Base-by-base conservation (phyloP, 2,329 filamentous ascomycete species). In the Calonectria honghensis region DNA sequence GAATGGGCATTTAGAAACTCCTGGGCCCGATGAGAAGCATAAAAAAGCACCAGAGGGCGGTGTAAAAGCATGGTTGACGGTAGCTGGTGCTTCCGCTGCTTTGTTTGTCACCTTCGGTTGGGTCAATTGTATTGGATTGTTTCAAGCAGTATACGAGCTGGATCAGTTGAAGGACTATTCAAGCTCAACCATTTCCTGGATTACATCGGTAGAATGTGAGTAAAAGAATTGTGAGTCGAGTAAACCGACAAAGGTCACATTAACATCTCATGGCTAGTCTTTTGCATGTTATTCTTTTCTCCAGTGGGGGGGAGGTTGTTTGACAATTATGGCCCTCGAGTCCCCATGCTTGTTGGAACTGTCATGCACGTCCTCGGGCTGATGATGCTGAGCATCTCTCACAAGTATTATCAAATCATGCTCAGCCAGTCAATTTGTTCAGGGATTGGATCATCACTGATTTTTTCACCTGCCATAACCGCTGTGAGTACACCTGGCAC, bases 241-340 rank as follows among this genome's bases (percentile, higher is more conserved):
- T 20, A 3, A 1, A 6, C 20, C 20, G 63, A 35, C 27, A 29
- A 13, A 50, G 20, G 5, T 31, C 29, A 31, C 41, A 39, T 50
- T 70, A 67, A 72, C 27, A 32, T 37, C n/a, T 29, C 20, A 48
- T 70, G 4, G 7, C 4, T 65, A 79, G 77, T 79, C 59, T 80
- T 80, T 35, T 79, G 76, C 70, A 81, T 85, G 31, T 85, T 86
- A 70, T 82, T 87, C 70, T 75, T 76, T 37, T 75, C 73, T 2
- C 76, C 77, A 20, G 57, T 78, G 5, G 83, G 82, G 74, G 77
- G 82, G 76, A 74, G 71, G 66, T 75, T 92, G 3, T 93, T 90
- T 77, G 92, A 94, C 78, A 89, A 87, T 75, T 89, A 90, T 75
- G 92, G 92, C 0, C 90, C 91, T 0, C 87, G 87, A 41, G 86